Percentiles rank a stretch among this genome's conserved stretches.
Conservation (phyloP, 331 rosid species). For the Pyracantha coccinea region DNA sequence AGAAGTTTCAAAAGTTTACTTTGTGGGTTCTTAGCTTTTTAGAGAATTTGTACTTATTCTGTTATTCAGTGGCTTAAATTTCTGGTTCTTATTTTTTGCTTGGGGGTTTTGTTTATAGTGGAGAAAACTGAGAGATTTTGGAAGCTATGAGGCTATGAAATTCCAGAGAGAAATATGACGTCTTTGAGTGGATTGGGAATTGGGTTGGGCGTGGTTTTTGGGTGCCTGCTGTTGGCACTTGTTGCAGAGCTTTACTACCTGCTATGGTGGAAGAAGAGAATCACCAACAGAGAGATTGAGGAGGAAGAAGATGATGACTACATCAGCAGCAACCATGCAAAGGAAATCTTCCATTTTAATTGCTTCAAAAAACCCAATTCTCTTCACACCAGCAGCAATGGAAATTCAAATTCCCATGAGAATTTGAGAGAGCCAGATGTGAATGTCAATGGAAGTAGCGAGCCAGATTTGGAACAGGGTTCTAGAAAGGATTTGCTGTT, state of each 20-base stretch:
- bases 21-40: neutral
- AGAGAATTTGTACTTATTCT: neutral
- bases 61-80: neutral
- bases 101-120: conserved; percentile 2
- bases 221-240: conserved; percentile 48
- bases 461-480: conserved; percentile 42
- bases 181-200: conserved; percentile 53
- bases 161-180: conserved; percentile 21
- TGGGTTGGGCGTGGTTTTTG: conserved; percentile 59
- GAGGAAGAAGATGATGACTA: conserved; percentile 18
- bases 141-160: conserved; percentile 16
- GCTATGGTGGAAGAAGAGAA: conserved; percentile 79
- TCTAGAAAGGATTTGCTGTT: conserved; percentile 32
- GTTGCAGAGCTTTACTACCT: conserved; percentile 72
- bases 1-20: neutral
- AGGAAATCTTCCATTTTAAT: conserved; percentile 34
- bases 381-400: conserved; percentile 8
- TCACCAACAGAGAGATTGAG: conserved; percentile 36
- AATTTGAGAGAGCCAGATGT: conserved; percentile 17
- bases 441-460: conserved; percentile 7
- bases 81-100: neutral
- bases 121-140: neutral
- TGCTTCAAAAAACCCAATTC: conserved; percentile 40
- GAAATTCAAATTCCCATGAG: neutral
- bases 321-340: conserved; percentile 24